phyloP scores from a whole-genome alignment of 2,329 filamentous ascomycete genomes.

The Aschersonia sp. region DNA sequence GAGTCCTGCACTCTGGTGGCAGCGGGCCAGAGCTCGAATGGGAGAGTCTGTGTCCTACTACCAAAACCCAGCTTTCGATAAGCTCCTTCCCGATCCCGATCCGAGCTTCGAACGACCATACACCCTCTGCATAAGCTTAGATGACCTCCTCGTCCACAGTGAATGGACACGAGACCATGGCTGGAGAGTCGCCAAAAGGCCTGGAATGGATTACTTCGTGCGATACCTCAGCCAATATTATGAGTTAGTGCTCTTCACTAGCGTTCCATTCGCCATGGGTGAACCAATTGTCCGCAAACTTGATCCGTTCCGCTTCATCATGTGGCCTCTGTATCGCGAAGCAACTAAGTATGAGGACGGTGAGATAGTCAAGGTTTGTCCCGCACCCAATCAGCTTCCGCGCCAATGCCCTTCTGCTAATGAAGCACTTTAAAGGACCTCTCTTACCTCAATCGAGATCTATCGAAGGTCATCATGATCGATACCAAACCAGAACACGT shows the following conservation, averaged over 20 bases:
- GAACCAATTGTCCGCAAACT: slow-evolving; percentile 86
- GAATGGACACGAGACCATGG: slow-evolving; percentile 91
- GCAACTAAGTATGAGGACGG: slow-evolving; percentile 96
- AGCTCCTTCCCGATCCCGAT: slow-evolving; percentile 74
- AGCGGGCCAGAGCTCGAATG: slow-evolving; percentile 62
- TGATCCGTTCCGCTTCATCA: slow-evolving; percentile 87
- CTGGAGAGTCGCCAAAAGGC: slow-evolving; percentile 89
- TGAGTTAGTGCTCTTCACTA: slow-evolving; percentile 92
- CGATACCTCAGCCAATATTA: slow-evolving; percentile 97
- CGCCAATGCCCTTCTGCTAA: neutral
- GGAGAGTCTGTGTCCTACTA: slow-evolving; percentile 76
- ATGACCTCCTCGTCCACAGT: slow-evolving; percentile 88
- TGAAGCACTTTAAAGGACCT: slow-evolving; percentile 49
- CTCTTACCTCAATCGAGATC: slow-evolving; percentile 91
- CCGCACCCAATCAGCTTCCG: neutral
- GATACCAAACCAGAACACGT: slow-evolving; percentile 77
- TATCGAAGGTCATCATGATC: slow-evolving; percentile 89
- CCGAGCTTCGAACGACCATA: slow-evolving; percentile 74
- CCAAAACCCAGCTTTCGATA: slow-evolving; percentile 87
- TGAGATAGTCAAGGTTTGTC: slow-evolving; percentile 78
- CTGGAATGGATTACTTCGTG: slow-evolving; percentile 92
- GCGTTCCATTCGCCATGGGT: slow-evolving; percentile 67
- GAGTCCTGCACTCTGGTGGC: slow-evolving; percentile 62
- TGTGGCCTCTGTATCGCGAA: slow-evolving; percentile 89
- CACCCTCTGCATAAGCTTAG: slow-evolving; percentile 81